Base-by-base conservation (phyloP, 768 basidiomycete species). In the Suillus hirtellus region DNA sequence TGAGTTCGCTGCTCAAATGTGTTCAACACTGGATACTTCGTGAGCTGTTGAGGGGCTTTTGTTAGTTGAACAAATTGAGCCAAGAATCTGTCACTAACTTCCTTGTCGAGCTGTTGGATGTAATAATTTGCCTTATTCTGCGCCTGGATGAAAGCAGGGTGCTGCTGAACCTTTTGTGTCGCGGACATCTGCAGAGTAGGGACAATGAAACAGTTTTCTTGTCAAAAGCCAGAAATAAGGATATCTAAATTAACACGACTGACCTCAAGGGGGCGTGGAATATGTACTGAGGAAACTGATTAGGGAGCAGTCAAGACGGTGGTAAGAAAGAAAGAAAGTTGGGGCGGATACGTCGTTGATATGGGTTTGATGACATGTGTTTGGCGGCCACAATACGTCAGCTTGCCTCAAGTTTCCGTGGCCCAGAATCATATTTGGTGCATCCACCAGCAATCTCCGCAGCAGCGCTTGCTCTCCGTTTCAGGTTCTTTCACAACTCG, bases 31-130 rank as follows among this genome's bases (percentile, higher is more conserved):
- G 94, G 90, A 77, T 95, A 98, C 82, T 93, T 95, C 71, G 86
- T 81, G 67, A 92, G 86, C 90, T 92, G 72, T 34, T 14, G n/a
- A 3, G 63, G 24, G 69, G 66, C 38, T 61, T 60, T 35, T 38
- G 60, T 49, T 31, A 56, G 58, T 40, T 9, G 27, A 34, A 54
- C 56, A 60, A 59, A 59, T 50, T 42, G 58, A 24, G 27, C 1
- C 14, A 12, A 44, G 47, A 43, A 38, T 43, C 21, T 17, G 46
- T 21, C 11, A 79, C 86, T 44, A 50, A 95, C 96, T 90, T 99
- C 96, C 77, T 97, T 97, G 83, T 99, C 96, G 72, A 99, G 90
- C 82, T 96, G 92, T 77, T 75, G 79, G 72, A 93, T 78, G 75
- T 97, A 93, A 80, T 89, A 86, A 69, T 82, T 82, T 65, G 88